Conservation (phyloP, 768 basidiomycete species). For the Boletales sp. region DNA sequence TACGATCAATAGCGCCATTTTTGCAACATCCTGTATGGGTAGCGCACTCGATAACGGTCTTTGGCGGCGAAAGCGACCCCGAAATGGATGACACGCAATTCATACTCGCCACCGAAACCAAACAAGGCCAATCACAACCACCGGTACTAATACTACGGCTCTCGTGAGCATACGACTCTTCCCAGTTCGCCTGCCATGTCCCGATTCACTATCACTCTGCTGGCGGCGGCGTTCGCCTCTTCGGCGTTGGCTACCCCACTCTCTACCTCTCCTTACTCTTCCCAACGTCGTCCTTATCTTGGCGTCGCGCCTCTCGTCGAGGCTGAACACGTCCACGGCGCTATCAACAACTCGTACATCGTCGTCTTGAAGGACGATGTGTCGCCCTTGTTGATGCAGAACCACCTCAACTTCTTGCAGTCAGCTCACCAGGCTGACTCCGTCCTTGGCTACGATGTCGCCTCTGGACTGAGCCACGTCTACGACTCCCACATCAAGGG, state of each 20-base stretch:
- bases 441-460: conserved; percentile 40
- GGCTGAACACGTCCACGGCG: conserved; percentile 61
- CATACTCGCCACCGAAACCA: conserved; percentile 23
- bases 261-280: conserved; percentile 38
- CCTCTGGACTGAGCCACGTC: conserved; percentile 65
- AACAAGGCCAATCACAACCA: conserved; percentile 24
- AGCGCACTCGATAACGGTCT: too few species aligned
- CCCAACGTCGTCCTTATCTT: conserved; percentile 42
- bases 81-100: background rate
- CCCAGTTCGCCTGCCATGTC: conserved; percentile 30
- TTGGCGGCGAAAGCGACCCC: background rate
- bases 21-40: too few species aligned
- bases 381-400: conserved; percentile 52
- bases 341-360: conserved; percentile 91
- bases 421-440: conserved; percentile 54
- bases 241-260: conserved; percentile 39
- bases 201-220: conserved; percentile 30
- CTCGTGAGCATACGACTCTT: conserved; percentile 4
- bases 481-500: conserved; percentile 73
- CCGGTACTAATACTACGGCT: conserved; percentile 10
- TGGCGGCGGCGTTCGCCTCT: conserved; percentile 38
- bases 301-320: conserved; percentile 58
- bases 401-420: conserved; percentile 78
- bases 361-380: conserved; percentile 79
- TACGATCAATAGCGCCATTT: too few species aligned